A percentile compares a stretch with the other conserved stretches of the same genome.
Evolutionary conservation across 352 stramenopile species (phyloP).

Genomic region (Blastocystis sp.): DNA sequence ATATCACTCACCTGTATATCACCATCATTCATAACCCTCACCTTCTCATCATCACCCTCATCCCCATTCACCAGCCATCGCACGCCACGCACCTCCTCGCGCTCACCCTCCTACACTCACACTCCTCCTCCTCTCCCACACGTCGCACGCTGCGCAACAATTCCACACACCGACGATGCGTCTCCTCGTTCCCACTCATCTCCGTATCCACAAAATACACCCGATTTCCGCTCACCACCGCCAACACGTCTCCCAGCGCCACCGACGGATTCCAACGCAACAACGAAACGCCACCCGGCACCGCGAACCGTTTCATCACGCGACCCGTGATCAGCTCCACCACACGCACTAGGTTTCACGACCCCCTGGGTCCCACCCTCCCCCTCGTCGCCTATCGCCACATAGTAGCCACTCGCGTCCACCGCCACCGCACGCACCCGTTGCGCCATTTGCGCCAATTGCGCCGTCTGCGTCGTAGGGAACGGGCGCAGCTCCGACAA

Average conservation of each 20-base stretch:
- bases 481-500: constrained; percentile 91
- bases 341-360: constrained; percentile 70
- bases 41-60: not conserved
- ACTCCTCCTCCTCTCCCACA: not conserved
- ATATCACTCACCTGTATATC: not conserved
- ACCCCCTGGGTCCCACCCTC: not conserved
- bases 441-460: constrained; percentile 73
- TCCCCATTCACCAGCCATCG: constrained; percentile 24
- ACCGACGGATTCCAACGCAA: constrained; percentile 60
- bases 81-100: constrained; percentile 1
- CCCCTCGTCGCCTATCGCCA: constrained; percentile 85
- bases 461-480: constrained; percentile 80
- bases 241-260: constrained; percentile 78
- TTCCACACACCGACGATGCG: constrained; percentile 1
- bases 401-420: constrained; percentile 87
- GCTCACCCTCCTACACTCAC: not conserved
- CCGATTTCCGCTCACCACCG: constrained; percentile 63
- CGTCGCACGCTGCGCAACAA: not conserved
- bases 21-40: too few species aligned
- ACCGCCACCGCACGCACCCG: constrained; percentile 82
- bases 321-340: constrained; percentile 86
- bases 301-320: constrained; percentile 1
- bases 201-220: constrained; percentile 45
- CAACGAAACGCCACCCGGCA: not conserved
- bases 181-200: constrained; percentile 15